Conservation (phyloP, 371 early-diverging fungal genomes). For the Paraphysoderma sedebokerense region DNA sequence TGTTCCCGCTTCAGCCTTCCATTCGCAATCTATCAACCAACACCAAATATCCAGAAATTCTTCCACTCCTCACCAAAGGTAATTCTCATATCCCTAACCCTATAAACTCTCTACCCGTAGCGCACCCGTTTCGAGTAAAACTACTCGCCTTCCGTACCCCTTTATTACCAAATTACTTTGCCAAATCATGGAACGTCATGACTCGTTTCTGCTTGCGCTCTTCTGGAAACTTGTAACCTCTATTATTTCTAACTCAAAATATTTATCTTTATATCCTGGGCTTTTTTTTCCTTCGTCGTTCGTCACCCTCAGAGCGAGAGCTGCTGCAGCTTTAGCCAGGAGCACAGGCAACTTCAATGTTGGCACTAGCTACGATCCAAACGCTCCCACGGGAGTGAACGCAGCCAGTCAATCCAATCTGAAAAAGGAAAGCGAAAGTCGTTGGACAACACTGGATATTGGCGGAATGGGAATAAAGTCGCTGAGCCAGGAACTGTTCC, state of each 20-base stretch:
- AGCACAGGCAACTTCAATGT: constrained; percentile 23
- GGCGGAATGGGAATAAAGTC: constrained; percentile 84
- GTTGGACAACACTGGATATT: constrained; percentile 75
- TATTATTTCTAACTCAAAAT: no score
- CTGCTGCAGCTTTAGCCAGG: constrained; percentile 5
- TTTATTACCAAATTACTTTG: not conserved
- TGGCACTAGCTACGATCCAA: constrained; percentile 42
- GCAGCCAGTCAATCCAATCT: no score
- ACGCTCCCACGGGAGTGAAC: no score
- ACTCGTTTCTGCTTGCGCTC: constrained; percentile 7
- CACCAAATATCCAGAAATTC: constrained; percentile 57
- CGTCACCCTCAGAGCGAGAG: no score
- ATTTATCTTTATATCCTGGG: no score
- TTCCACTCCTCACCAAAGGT: constrained; percentile 72
- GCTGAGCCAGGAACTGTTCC: constrained; percentile 50
- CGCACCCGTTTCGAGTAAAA: constrained; percentile 16
- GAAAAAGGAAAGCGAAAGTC: no score
- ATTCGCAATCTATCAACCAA: constrained; percentile 52
- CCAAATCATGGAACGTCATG: constrained; percentile 4
- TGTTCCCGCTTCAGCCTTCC: constrained; percentile 23
- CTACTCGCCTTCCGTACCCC: constrained; percentile 4
- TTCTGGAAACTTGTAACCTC: constrained; percentile 12
- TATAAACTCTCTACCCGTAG: constrained; percentile 55
- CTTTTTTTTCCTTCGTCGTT: no score
- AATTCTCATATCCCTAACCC: no score